phyloP scores from a whole-genome alignment of 805 yeast species.

The Yarrowia divulgata region DNA sequence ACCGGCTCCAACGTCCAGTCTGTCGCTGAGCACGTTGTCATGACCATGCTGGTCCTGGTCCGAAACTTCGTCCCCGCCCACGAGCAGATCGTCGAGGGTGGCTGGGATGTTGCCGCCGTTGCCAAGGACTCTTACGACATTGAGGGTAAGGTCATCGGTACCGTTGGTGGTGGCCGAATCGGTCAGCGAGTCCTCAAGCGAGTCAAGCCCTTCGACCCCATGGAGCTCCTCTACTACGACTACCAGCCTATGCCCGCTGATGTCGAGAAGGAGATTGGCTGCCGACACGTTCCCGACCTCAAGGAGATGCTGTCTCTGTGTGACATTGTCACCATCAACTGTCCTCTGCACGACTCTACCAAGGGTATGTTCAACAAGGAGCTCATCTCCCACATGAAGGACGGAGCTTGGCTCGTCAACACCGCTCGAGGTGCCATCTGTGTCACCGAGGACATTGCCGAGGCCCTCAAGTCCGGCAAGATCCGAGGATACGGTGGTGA shows the following conservation, averaged over 20 bases:
- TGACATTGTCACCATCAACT: slow-evolving; percentile 33
- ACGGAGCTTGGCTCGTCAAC: slow-evolving; percentile 62
- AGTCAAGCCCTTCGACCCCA: slow-evolving; percentile 58
- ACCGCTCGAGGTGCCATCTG: slow-evolving; percentile 71
- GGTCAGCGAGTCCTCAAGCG: slow-evolving; percentile 64
- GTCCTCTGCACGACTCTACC: slow-evolving; percentile 38
- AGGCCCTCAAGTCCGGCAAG: slow-evolving; percentile 59
- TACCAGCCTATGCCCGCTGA: slow-evolving; percentile 53
- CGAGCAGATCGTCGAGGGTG: slow-evolving; percentile 54
- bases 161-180: slow-evolving; percentile 70
- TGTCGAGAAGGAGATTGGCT: slow-evolving; percentile 57
- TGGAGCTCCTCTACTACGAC: slow-evolving; percentile 61
- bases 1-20: slow-evolving; percentile 62
- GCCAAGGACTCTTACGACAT: slow-evolving; percentile 56
- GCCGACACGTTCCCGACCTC: slow-evolving; percentile 55
- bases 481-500: slow-evolving; percentile 63
- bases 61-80: slow-evolving; percentile 59
- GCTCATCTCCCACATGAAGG: slow-evolving; percentile 52
- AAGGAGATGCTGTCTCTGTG: slow-evolving; percentile 26
- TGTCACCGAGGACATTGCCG: slow-evolving; percentile 60
- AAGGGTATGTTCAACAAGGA: slow-evolving; percentile 35
- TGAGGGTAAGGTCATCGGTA: slow-evolving; percentile 61
- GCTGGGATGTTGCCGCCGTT: slow-evolving; percentile 56
- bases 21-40: slow-evolving; percentile 66
- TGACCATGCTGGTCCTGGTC: slow-evolving; percentile 59